phyloP scores from a whole-genome alignment of 352 stramenopile genomes.

The Globisporangium takayamanum region DNA sequence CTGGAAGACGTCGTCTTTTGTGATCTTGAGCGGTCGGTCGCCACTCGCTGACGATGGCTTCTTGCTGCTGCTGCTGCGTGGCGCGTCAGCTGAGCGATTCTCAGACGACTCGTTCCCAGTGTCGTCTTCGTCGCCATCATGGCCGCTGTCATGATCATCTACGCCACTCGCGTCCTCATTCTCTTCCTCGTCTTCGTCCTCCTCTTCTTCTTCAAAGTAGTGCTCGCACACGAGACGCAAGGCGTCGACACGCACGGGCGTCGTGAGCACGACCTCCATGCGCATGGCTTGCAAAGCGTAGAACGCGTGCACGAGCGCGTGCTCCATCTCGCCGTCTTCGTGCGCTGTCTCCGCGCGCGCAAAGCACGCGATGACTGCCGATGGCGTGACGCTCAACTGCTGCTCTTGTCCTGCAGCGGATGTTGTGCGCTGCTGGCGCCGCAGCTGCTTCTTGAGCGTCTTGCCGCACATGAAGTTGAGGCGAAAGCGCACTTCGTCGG shows the following conservation, averaged over 20 bases:
- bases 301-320: conserved; percentile 73
- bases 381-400: conserved; percentile 5
- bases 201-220: conserved; percentile 51
- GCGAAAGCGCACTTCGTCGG: conserved; percentile 54
- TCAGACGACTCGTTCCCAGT: conserved; percentile 9
- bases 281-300: conserved; percentile 65
- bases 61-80: conserved; percentile 1
- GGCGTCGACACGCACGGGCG: conserved; percentile 18
- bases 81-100: not conserved
- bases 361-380: conserved; percentile 46
- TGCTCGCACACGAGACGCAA: conserved; percentile 40
- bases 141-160: conserved; percentile 2
- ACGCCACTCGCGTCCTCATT: conserved; percentile 3
- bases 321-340: conserved; percentile 55
- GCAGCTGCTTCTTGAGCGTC: conserved; percentile 45
- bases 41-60: conserved; percentile 4
- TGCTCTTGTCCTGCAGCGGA: not conserved
- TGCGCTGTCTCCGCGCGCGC: conserved; percentile 45
- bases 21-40: conserved; percentile 13
- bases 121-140: not conserved
- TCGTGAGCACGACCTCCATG: conserved; percentile 36
- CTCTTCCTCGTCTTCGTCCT: conserved; percentile 19
- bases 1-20: conserved; percentile 35
- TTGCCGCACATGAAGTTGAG: conserved; percentile 77
- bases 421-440: conserved; percentile 2